A percentile compares a stretch with the other conserved stretches of the same genome.
These are phyloP conservation scores for Adansonia rubrostipa DNA, from an alignment of 441 rosid genomes.

Conservation along the genomic window DNA sequence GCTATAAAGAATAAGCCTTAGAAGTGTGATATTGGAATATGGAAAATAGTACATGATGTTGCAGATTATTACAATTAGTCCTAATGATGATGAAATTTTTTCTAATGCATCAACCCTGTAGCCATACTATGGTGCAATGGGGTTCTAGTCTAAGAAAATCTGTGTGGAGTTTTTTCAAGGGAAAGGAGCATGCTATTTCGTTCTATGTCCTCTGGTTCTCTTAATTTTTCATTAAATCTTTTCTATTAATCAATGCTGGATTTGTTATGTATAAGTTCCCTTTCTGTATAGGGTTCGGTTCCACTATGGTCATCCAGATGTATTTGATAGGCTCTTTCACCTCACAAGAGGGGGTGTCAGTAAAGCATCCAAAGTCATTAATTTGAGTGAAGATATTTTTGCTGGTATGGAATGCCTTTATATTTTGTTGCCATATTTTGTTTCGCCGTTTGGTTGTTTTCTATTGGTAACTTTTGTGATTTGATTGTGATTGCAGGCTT, in stretches of 20 bases:
- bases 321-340: conserved; percentile 95
- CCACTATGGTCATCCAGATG: conserved; percentile 99
- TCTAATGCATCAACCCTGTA: background rate
- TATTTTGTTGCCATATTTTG: conserved; percentile 15
- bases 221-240: background rate
- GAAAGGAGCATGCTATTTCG: background rate
- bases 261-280: conserved; percentile 13
- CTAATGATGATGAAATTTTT: background rate
- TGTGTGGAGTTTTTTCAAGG: background rate
- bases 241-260: background rate
- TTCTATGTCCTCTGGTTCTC: background rate
- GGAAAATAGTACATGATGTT: background rate
- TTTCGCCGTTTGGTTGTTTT: background rate
- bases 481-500: conserved; percentile 59
- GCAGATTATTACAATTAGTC: background rate
- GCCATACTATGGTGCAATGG: background rate
- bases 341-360: conserved; percentile 98
- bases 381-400: conserved; percentile 98
- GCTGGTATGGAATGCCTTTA: conserved; percentile 62
- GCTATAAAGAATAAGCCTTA: background rate
- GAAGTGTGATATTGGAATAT: background rate
- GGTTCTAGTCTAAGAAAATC: background rate
- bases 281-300: conserved; percentile 82
- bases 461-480: conserved; percentile 25
- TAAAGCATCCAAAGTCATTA: conserved; percentile 96